Percentiles rank a stretch among this genome's conserved stretches.
Evolutionary conservation across 352 stramenopile genomes (phyloP).

Genomic region (Pythium myriotylum): DNA sequence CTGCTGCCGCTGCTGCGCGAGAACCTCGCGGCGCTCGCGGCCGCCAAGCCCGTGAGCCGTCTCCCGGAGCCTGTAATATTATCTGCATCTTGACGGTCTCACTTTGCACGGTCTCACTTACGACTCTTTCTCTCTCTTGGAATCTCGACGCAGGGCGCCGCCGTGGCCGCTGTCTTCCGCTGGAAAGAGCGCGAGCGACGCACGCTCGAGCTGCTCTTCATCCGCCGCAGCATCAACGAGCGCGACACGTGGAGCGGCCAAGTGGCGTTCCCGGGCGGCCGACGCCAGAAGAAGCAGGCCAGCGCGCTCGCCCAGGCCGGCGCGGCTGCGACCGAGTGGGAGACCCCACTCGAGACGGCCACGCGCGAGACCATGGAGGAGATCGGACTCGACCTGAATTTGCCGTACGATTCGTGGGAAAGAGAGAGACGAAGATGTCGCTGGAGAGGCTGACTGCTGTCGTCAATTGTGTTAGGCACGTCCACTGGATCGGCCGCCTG

Average conservation of each 20-base stretch:
- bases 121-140: not conserved
- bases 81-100: not conserved
- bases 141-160: conserved; percentile 49
- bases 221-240: conserved; percentile 73
- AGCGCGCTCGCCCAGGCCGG: conserved; percentile 34
- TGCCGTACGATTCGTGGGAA: no score
- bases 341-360: conserved; percentile 70
- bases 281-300: conserved; percentile 55
- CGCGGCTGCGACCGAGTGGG: conserved; percentile 41
- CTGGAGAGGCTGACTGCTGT: no score
- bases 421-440: no score
- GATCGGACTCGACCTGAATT: conserved; percentile 72
- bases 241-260: conserved; percentile 84
- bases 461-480: no score
- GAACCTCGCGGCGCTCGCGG: conserved; percentile 45
- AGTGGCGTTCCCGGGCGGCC: conserved; percentile 78
- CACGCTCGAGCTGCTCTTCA: conserved; percentile 75
- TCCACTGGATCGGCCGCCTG: conserved; percentile 70
- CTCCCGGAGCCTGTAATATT: conserved; percentile 36
- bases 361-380: conserved; percentile 82
- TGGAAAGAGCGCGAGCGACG: conserved; percentile 68
- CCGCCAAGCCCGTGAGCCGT: conserved; percentile 29
- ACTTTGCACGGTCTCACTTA: not conserved
- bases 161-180: conserved; percentile 80
- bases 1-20: conserved; percentile 61